A percentile compares a stretch with the other conserved stretches of the same genome.
These are phyloP conservation scores for Cornus suecica DNA, from an alignment of 148 eudicot species.

Conservation along the genomic window DNA sequence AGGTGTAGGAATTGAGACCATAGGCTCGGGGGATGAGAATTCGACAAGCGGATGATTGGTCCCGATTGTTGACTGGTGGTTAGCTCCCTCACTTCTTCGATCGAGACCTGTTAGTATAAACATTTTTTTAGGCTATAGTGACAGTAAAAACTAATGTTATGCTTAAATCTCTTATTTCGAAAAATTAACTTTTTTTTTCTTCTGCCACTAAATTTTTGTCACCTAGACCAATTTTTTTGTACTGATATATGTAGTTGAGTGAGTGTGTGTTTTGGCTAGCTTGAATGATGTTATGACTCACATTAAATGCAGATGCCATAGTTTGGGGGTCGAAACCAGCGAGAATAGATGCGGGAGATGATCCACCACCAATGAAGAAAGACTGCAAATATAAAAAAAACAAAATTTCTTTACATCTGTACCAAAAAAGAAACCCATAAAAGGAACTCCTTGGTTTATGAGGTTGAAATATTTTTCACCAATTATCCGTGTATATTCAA, in stretches of 20 bases:
- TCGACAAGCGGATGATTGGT: conserved; percentile 53
- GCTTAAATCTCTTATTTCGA: too few species aligned
- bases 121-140: too few species aligned
- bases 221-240: too few species aligned
- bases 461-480: too few species aligned
- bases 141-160: too few species aligned
- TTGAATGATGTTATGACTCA: conserved; percentile 25
- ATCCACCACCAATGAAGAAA: conserved; percentile 85
- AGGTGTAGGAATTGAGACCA: conserved; percentile 54
- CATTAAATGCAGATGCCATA: conserved; percentile 68
- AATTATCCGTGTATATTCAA: too few species aligned
- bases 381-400: conserved; percentile 39
- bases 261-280: not conserved
- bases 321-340: conserved; percentile 72
- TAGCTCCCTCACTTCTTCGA: conserved; percentile 37
- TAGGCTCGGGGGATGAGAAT: conserved; percentile 33
- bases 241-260: not conserved
- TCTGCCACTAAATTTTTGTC: too few species aligned
- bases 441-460: too few species aligned
- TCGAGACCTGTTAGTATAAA: conserved; percentile 74
- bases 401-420: not conserved
- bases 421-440: not conserved
- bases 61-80: conserved; percentile 52
- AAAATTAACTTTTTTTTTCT: too few species aligned
- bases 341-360: conserved; percentile 59